Base-by-base conservation (phyloP, 2,329 filamentous ascomycete species). In the Coniella lustricola region DNA sequence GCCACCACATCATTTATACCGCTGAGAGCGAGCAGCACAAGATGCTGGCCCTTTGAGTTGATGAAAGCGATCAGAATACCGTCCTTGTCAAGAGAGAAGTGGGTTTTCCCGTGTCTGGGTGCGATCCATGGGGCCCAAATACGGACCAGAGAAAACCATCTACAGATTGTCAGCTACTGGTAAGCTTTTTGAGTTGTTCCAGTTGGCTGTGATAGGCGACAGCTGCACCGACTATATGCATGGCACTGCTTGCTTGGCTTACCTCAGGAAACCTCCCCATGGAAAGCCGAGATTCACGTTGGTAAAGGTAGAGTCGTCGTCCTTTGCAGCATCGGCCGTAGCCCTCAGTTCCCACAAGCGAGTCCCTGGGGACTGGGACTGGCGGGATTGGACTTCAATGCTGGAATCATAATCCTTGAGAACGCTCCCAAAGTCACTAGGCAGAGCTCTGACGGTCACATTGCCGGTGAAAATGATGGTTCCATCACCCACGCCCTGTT, bases 81-180 rank as follows among this genome's bases (percentile, higher is more conserved):
- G 59, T 94, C 87, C 57, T 90, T 87, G 52, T 89, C 84, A 4
- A 90, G 70, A 4, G 70, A 68, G 49, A 95, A 85, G 0, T 68
- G 68, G 3, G 70, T 65, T 53, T 77, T 81, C 12, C 90, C 90
- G 62, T 96, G 90, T 34, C 89, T 75, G n/a, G 91, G 91, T 7
- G 85, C 88, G 10, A 95, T 70, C 91, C 91, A 97, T 1, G 90
- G 85, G 31, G 76, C 77, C 81, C 84, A 93, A 3, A 87, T 72
- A 16, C 90, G 81, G 4, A 94, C 82, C 12, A 95, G 67, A 7
- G 87, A 81, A 62, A 95, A 91, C 81, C 89, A 95, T 57, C 85
- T 80, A 44, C 39, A 13, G 39, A 44, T 13, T 44, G 41, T 60
- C 37, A 61, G 57, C 44, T 9, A 42, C 14, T 14, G 18, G 22